These are phyloP conservation scores for Leccinellum rugosiceps DNA, from an alignment of 768 basidiomycete genomes.

Conservation along the genomic window DNA sequence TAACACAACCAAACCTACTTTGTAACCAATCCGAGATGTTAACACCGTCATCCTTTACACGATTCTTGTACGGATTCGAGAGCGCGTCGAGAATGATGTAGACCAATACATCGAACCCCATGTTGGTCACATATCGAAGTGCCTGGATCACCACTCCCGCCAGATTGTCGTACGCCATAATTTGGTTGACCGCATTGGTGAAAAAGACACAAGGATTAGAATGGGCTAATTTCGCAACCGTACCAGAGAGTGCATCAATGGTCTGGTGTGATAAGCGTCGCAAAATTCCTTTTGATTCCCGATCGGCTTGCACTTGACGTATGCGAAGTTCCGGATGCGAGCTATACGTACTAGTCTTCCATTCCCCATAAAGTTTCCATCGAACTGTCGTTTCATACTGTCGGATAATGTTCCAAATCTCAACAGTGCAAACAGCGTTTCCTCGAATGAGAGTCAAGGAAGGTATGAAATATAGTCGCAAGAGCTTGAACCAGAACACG, in stretches of 20 bases:
- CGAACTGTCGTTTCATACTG: constrained; percentile 76
- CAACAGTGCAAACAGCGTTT: constrained; percentile 86
- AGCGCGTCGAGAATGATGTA: constrained; percentile 86
- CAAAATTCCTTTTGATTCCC: constrained; percentile 86
- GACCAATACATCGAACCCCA: constrained; percentile 92
- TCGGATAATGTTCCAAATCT: constrained; percentile 88
- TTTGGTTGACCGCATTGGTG: constrained; percentile 83
- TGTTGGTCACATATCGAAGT: constrained; percentile 81
- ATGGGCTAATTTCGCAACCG: constrained; percentile 90
- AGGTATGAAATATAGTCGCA: constrained; percentile 81
- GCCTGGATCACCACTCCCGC: constrained; percentile 88
- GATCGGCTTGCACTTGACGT: constrained; percentile 77
- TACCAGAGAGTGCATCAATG: constrained; percentile 78
- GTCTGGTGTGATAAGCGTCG: constrained; percentile 84
- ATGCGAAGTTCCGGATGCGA: constrained; percentile 78
- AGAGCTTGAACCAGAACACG: constrained; percentile 80
- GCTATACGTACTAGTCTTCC: constrained; percentile 72
- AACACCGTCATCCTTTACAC: constrained; percentile 90
- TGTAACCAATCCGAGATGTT: constrained; percentile 90
- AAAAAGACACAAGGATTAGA: constrained; percentile 94
- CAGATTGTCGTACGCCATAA: constrained; percentile 95
- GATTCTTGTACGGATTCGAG: constrained; percentile 74
- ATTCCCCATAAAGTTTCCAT: constrained; percentile 94
- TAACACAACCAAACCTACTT: constrained; percentile 53
- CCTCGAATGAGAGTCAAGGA: constrained; percentile 80